Percentiles rank a stretch among this genome's conserved stretches.
Conservation (phyloP, 2,329 filamentous ascomycete genomes). For the Aspergillus phoenicis region DNA sequence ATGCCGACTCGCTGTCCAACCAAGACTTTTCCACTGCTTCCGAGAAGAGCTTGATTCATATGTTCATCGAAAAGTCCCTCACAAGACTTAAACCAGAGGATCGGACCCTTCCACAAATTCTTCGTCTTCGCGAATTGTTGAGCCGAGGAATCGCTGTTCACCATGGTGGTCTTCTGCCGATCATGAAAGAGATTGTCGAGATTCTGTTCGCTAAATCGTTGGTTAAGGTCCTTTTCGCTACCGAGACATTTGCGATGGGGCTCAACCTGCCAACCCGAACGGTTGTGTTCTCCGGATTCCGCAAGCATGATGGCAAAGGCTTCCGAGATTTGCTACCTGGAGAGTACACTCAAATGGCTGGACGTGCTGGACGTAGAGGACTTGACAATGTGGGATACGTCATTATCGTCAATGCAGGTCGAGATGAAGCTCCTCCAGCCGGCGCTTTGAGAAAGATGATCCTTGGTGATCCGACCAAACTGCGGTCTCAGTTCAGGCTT, state of each 20-base stretch:
- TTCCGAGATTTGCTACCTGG: conserved; percentile 91
- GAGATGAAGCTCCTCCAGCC: conserved; percentile 85
- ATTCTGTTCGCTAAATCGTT: conserved; percentile 93
- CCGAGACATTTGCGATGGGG: conserved; percentile 98
- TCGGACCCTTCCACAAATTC: conserved; percentile 85
- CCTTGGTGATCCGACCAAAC: conserved; percentile 88
- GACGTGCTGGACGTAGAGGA: conserved; percentile 87
- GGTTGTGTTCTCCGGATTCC: conserved; percentile 94
- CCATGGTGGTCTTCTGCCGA: conserved; percentile 89
- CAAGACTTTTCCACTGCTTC: conserved; percentile 90
- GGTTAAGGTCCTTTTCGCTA: conserved; percentile 96
- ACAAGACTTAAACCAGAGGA: conserved; percentile 90
- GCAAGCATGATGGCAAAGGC: conserved; percentile 90
- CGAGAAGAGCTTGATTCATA: conserved; percentile 96
- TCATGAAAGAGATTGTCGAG: conserved; percentile 97
- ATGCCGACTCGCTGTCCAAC: conserved; percentile 91
- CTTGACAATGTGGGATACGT: conserved; percentile 91
- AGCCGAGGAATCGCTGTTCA: conserved; percentile 91
- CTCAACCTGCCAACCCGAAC: conserved; percentile 93
- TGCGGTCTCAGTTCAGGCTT: conserved; percentile 91
- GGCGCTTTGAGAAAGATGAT: conserved; percentile 89
- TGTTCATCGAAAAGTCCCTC: conserved; percentile 94
- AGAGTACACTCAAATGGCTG: conserved; percentile 99
- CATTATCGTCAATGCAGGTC: conserved; percentile 81
- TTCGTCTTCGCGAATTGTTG: conserved; percentile 81